phyloP scores from a whole-genome alignment of 768 basidiomycete genomes.

The Gautieria morchelliformis region DNA sequence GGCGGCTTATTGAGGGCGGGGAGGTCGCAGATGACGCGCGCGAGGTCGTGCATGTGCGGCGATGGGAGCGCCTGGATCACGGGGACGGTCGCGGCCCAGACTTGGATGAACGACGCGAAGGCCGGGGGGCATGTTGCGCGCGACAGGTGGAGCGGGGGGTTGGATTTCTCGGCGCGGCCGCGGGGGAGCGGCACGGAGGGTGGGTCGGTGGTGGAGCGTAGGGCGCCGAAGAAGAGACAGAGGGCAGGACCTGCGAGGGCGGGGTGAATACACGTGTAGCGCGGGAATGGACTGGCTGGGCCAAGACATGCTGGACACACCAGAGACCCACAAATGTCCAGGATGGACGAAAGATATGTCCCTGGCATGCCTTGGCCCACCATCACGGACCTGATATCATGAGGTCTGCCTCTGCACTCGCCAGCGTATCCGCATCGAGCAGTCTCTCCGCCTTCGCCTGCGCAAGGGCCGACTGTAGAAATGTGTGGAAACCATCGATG shows the following conservation, averaged over 20 bases:
- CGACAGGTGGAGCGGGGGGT: slow-evolving; percentile 46
- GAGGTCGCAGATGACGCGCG: slow-evolving; percentile 66
- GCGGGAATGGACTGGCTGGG: neutral
- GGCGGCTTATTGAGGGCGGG: slow-evolving; percentile 34
- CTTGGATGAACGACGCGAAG: slow-evolving; percentile 58
- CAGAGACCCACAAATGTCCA: no score
- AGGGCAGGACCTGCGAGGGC: slow-evolving; percentile 57
- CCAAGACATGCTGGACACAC: no score
- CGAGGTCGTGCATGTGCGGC: slow-evolving; percentile 72
- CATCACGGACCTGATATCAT: slow-evolving; percentile 69
- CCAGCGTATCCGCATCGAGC: slow-evolving; percentile 62
- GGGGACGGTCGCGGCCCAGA: slow-evolving; percentile 64
- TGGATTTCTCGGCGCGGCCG: slow-evolving; percentile 5
- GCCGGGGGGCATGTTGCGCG: slow-evolving; percentile 57
- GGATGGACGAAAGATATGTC: no score
- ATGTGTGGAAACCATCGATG: slow-evolving; percentile 75
- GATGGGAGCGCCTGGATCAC: slow-evolving; percentile 52
- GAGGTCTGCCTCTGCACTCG: slow-evolving; percentile 70
- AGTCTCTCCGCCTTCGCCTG: slow-evolving; percentile 67
- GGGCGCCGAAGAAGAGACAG: slow-evolving; percentile 76
- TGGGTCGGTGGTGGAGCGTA: slow-evolving; percentile 64
- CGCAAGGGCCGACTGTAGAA: slow-evolving; percentile 67
- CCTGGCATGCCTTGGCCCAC: no score
- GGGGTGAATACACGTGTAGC: neutral
- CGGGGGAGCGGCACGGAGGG: slow-evolving; percentile 76